These are phyloP conservation scores for Globisporangium sylvaticum DNA, from an alignment of 352 stramenopile species.

Conservation along the genomic window DNA sequence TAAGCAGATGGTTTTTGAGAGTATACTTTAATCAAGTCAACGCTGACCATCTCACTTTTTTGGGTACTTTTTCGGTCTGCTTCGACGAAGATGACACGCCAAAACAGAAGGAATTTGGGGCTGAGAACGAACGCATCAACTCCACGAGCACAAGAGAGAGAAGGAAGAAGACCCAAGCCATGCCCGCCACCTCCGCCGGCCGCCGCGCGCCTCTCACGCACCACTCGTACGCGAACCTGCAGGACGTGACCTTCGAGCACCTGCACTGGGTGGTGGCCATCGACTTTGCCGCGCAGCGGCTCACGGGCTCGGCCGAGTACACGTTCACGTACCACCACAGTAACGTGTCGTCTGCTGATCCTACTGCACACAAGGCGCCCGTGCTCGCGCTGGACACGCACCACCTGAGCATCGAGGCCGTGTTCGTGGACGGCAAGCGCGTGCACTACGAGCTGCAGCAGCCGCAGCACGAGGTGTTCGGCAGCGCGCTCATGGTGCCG, in stretches of 20 bases:
- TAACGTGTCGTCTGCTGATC: background rate
- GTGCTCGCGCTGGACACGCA: slow-evolving; percentile 83
- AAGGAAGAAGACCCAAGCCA: background rate
- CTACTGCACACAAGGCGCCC: slow-evolving; percentile 4
- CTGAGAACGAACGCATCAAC: too few species aligned
- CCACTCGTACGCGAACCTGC: slow-evolving; percentile 84
- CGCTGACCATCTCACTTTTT: too few species aligned
- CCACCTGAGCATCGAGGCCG: slow-evolving; percentile 59
- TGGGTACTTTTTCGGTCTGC: too few species aligned
- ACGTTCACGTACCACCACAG: slow-evolving; percentile 43
- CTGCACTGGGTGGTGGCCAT: slow-evolving; percentile 80
- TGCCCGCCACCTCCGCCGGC: background rate
- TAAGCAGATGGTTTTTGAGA: too few species aligned
- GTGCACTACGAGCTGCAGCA: background rate
- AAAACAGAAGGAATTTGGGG: background rate
- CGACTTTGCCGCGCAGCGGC: slow-evolving; percentile 71
- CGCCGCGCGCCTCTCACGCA: slow-evolving; percentile 19
- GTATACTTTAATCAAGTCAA: too few species aligned
- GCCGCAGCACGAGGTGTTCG: slow-evolving; percentile 53
- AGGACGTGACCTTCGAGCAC: slow-evolving; percentile 76
- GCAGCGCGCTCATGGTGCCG: slow-evolving; percentile 46
- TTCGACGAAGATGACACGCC: background rate
- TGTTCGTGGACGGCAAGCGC: slow-evolving; percentile 39
- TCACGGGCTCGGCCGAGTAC: slow-evolving; percentile 84
- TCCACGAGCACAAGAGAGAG: background rate